Percentiles rank a stretch among this genome's conserved stretches.
These are phyloP conservation scores for Pascua guehoae DNA, from an alignment of 1,284 basidiomycete genomes.

Conservation along the genomic window DNA sequence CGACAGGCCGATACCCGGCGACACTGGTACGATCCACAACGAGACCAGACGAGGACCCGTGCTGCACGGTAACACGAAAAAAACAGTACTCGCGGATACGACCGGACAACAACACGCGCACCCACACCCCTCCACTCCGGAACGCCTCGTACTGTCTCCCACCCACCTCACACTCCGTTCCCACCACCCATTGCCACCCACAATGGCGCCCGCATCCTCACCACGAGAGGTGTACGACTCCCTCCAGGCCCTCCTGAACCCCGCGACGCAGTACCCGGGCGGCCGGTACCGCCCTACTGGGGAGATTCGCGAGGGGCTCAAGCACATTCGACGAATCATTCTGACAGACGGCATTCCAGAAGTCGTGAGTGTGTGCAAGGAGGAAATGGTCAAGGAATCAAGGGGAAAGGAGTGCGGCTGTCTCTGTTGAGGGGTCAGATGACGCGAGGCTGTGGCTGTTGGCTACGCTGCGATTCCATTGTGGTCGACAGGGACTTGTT, in stretches of 20 bases:
- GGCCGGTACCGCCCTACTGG: conserved; percentile 58
- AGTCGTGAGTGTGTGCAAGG: conserved; percentile 21
- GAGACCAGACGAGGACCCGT: too few relatives aligned
- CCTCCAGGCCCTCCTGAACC: conserved; percentile 29
- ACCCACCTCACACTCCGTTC: neutral
- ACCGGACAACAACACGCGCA: neutral
- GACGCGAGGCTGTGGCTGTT: too few relatives aligned
- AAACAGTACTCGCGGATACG: too few relatives aligned
- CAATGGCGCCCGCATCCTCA: neutral
- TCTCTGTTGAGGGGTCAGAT: neutral
- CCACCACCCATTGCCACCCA: neutral
- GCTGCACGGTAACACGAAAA: too few relatives aligned
- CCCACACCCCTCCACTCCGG: neutral
- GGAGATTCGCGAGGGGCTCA: conserved; percentile 72
- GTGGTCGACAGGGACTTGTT: too few relatives aligned
- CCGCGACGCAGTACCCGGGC: conserved; percentile 32
- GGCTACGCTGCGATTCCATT: too few relatives aligned
- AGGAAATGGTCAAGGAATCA: neutral
- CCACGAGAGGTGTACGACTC: conserved; percentile 24
- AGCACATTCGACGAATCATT: conserved; percentile 71
- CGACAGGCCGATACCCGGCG: neutral
- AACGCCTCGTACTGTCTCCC: neutral
- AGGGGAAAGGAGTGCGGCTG: neutral
- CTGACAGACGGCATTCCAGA: conserved; percentile 80
- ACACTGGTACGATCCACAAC: too few relatives aligned